Conservation (phyloP, 2,329 filamentous ascomycete species). For the Cercospora sp. region DNA sequence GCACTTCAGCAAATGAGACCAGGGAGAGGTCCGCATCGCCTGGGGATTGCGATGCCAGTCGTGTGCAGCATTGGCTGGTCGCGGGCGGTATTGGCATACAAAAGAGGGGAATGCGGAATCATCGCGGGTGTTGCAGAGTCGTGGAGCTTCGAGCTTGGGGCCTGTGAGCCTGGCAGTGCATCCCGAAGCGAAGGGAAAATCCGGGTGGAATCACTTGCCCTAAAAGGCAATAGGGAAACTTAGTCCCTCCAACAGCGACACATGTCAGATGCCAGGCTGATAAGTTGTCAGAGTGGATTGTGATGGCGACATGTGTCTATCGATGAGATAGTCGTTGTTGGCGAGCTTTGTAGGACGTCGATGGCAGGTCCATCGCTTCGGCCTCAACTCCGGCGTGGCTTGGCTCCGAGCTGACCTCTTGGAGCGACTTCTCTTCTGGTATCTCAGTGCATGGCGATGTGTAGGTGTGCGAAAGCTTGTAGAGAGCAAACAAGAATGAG, state of each 20-base stretch:
- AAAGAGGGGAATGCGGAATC: slow-evolving; percentile 15
- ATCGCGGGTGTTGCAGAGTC: slow-evolving; percentile 2
- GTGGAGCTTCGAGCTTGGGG: slow-evolving; percentile 1
- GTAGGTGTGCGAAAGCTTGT: background rate
- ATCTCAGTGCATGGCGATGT: background rate
- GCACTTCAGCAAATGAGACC: background rate
- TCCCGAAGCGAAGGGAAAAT: slow-evolving; percentile 12
- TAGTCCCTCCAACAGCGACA: background rate
- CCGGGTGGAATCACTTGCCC: slow-evolving; percentile 5
- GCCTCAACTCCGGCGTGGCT: background rate
- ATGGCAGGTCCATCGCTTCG: background rate
- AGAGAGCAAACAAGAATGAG: background rate
- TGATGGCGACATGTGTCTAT: background rate
- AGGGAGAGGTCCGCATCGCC: background rate
- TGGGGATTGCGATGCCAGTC: slow-evolving; percentile 5
- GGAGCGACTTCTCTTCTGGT: background rate
- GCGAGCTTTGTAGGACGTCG: background rate
- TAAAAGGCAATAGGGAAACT: background rate
- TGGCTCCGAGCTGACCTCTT: background rate
- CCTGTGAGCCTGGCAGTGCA: background rate
- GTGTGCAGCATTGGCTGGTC: background rate
- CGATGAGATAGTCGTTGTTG: background rate
- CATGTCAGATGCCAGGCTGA: background rate
- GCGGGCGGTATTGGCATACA: slow-evolving; percentile 3
- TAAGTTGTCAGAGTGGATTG: background rate